phyloP scores from a whole-genome alignment of 768 basidiomycete genomes.

The Hypholoma fasciculare region DNA sequence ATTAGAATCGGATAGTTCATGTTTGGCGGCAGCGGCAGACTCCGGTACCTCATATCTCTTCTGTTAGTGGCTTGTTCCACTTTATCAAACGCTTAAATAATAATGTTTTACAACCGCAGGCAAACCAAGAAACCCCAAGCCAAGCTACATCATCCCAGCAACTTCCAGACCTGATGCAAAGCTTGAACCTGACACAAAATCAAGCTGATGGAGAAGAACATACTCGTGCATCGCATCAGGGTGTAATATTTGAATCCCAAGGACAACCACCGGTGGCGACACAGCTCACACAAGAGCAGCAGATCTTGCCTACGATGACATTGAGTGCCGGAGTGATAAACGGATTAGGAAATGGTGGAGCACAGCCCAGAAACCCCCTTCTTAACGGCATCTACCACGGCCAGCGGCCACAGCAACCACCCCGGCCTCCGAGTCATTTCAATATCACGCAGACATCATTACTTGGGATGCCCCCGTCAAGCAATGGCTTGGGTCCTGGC shows the following conservation, averaged over 20 bases:
- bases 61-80: too few relatives aligned
- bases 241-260: neutral
- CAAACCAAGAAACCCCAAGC: too few relatives aligned
- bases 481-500: neutral
- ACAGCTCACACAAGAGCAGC: slow-evolving; percentile 1
- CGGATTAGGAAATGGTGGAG: neutral
- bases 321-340: neutral
- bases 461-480: slow-evolving; percentile 4
- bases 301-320: neutral
- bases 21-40: slow-evolving; percentile 8
- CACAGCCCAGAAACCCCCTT: neutral
- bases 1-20: slow-evolving; percentile 14
- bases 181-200: too few relatives aligned
- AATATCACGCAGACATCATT: slow-evolving; percentile 3
- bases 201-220: too few relatives aligned
- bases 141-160: too few relatives aligned
- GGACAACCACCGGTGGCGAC: slow-evolving; percentile 3
- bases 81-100: too few relatives aligned
- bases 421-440: slow-evolving; percentile 2
- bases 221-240: too few relatives aligned
- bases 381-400: slow-evolving; percentile 1
- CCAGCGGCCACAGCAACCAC: slow-evolving; percentile 12
- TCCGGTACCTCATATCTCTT: too few relatives aligned
- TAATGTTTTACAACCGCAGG: too few relatives aligned
- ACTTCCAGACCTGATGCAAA: too few relatives aligned